Evolutionary conservation across 371 early-diverging fungal genomes (phyloP), one percentile per base, ranked within the genome.

Genomic region (Mucor saturninus): DNA sequence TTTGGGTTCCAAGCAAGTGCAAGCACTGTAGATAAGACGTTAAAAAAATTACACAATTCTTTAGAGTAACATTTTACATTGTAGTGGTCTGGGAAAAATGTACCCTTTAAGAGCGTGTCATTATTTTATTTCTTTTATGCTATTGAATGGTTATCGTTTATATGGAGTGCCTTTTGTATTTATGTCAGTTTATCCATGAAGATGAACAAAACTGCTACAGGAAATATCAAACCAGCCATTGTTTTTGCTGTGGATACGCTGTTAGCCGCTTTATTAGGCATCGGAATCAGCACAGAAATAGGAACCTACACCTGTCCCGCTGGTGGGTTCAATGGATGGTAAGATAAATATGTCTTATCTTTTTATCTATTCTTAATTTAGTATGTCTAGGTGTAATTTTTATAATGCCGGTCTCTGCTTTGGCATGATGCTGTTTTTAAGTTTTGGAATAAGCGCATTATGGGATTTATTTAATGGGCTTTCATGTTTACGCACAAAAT

Each of bases 1-100:
- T 75, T 72, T 63, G 73, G 68, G 10, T 75, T 75, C 53, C 70
- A 70, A 56, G 67, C 69, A 29, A 69, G 73, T 14, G 73, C 75
- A 35, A 62, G 65, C 28, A 68, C 73, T 31, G 75, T 75, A 35
- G 35, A 35, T 35, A 35, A 35, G 35, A 35, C 35, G 35, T 35
- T 35, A 8, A 35, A 35, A 39, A 5, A 9, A 42, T 42, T 4
- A 42, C 43, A 35, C 35, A 1, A 35, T 8, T 35, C 8, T 35
- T 6, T 42, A n/a, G 6, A 42, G 4, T 13, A 14, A 42, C 10
- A 10, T 11, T 11, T 10, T 42, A 14, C 21, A 21, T 21, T 28
- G 29, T 55, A 55, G 43, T 55, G 56, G 43, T 55, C 56, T 42
- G 42, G 42, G 39, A 38, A 39, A 28, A 14, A 26, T 7, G 15